A percentile compares a stretch with the other conserved stretches of the same genome.
phyloP scores from a whole-genome alignment of 345 rosid genomes.

The Syzygium grande region DNA sequence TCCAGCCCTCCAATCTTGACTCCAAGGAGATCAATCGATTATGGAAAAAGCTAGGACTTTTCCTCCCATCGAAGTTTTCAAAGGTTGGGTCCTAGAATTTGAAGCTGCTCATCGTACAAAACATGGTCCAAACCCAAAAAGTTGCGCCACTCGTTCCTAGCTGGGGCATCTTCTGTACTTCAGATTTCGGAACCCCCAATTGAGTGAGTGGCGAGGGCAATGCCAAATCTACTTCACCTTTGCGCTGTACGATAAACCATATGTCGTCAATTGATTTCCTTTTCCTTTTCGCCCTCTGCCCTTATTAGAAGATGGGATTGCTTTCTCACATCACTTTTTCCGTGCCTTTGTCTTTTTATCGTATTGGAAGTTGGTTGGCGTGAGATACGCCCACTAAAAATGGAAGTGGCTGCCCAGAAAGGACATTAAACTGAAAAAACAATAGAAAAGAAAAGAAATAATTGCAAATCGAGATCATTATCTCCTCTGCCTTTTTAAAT shows the following conservation, averaged over 20 bases:
- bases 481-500: neutral
- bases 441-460: neutral
- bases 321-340: neutral
- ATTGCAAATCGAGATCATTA: neutral
- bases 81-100: neutral
- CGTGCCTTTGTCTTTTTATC: neutral
- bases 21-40: neutral
- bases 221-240: neutral
- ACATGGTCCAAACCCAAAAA: neutral
- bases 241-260: neutral
- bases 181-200: neutral
- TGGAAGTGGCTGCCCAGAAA: neutral
- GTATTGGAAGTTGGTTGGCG: neutral
- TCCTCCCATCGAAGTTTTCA: neutral
- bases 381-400: neutral
- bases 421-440: neutral
- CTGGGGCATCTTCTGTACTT: neutral
- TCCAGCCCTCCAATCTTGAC: neutral
- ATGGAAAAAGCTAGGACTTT: neutral
- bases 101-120: neutral
- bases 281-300: neutral
- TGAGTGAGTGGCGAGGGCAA: neutral
- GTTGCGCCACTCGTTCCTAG: neutral
- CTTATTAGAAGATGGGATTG: neutral
- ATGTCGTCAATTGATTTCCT: neutral